Evolutionary conservation across 352 stramenopile species (phyloP).

Genomic region (Blastocystis sp.): DNA sequence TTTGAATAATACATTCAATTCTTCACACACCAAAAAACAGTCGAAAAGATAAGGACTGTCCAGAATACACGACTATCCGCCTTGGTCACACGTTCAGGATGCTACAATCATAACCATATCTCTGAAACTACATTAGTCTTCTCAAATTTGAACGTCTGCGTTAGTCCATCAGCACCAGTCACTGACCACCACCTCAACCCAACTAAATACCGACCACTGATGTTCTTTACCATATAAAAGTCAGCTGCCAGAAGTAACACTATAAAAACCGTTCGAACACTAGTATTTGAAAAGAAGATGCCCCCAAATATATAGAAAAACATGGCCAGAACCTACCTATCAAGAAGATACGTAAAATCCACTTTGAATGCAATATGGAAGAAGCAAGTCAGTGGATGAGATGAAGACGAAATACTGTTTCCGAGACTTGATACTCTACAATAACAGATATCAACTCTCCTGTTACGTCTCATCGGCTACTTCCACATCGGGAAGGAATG

Average conservation of each 20-base stretch:
- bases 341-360: background rate
- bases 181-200: conserved; percentile 53
- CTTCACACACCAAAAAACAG: background rate
- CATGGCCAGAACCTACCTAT: conserved; percentile 4
- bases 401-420: conserved; percentile 19
- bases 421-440: conserved; percentile 24
- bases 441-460: background rate
- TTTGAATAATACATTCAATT: background rate
- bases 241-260: conserved; percentile 9
- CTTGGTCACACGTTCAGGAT: conserved; percentile 11
- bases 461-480: conserved; percentile 29
- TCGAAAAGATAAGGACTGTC: background rate
- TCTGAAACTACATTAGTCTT: conserved; percentile 44
- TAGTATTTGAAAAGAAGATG: background rate
- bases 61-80: conserved; percentile 59
- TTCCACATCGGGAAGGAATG: conserved; percentile 60
- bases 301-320: conserved; percentile 51
- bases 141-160: conserved; percentile 39
- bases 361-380: conserved; percentile 58
- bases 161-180: background rate
- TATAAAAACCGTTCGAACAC: conserved; percentile 17
- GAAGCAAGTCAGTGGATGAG: conserved; percentile 33
- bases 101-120: background rate
- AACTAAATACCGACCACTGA: conserved; percentile 35
- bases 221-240: conserved; percentile 59